Evolutionary conservation across 140 eudicot species (phyloP).

Genomic region (Oenanthe javanica): DNA sequence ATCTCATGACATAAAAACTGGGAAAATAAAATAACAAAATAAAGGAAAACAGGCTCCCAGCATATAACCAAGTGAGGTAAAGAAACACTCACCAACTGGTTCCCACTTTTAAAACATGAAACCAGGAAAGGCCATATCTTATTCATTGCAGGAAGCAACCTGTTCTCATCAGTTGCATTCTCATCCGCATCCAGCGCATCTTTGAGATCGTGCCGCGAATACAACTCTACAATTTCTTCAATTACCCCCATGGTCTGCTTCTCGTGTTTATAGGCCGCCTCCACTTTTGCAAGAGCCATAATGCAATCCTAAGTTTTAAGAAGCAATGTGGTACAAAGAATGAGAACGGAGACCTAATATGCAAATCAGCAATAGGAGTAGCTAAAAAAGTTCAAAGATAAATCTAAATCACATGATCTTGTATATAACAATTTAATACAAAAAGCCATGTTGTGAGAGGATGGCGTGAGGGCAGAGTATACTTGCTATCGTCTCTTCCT

Average conservation of each 20-base stretch:
- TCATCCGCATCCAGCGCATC: constrained; percentile 63
- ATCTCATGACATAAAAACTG: background rate
- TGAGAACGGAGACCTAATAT: background rate
- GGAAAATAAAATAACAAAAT: background rate
- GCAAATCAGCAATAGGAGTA: background rate
- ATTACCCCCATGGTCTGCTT: constrained; percentile 48
- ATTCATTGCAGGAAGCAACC: constrained; percentile 91
- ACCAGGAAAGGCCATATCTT: constrained; percentile 90
- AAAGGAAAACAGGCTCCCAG: background rate
- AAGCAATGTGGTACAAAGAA: background rate
- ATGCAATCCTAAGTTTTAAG: constrained; percentile 51
- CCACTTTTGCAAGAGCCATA: constrained; percentile 59
- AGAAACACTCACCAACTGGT: constrained; percentile 58
- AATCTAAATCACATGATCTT: background rate
- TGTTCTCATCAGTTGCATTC: constrained; percentile 59
- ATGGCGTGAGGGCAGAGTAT: too few species aligned
- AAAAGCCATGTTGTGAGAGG: background rate
- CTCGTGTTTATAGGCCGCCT: constrained; percentile 70
- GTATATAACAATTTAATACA: background rate
- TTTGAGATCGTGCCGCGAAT: constrained; percentile 46
- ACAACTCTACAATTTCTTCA: constrained; percentile 32
- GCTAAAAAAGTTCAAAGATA: background rate
- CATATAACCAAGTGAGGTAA: background rate
- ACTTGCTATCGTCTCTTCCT: background rate
- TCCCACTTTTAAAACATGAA: constrained; percentile 59